Evolutionary conservation across 176 grass and related monocot genomes (phyloP), one percentile per base, ranked within the genome.

Genomic region (Aegilops umbellulata): DNA sequence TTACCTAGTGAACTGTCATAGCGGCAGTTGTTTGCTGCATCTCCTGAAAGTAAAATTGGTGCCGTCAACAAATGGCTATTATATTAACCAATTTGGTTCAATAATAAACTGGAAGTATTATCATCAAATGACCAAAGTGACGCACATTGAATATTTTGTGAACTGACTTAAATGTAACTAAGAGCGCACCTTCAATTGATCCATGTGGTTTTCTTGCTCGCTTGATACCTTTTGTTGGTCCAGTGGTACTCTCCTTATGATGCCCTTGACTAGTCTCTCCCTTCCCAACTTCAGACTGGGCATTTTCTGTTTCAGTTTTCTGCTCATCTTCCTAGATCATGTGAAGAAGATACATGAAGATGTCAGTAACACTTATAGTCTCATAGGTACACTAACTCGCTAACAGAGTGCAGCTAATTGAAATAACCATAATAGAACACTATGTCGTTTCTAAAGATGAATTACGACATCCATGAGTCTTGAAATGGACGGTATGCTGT

Each of bases 1-100:
- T 85, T 84, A 98, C 96, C 94, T 91, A 98, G 73, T 34, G 96
- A 98, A 85, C 51, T 98, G 71, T 98, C 96, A 44, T 95, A 95
- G 22, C 93, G 93, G 71, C 93, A 94, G 76, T 88, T 87, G 82
- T 84, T 90, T 65, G 80, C 19, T 1, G 80, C 64, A 69, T 83
- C 87, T 81, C 92, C 92, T 97, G 88, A 81, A 94, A 94, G 77
- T 30, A 92, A 82, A 65, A 78, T 69, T 69, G 62, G 82, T 76
- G 32, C 75, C 10, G 27, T 30, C 81, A 83, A 77, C 36, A 80
- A 26, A 83, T 79, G 60, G 16, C 7, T 17, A 82, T 36, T 60
- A 65, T 80, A 87, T 17, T 4, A 42, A 31, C 12, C 6, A 65
- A 44, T 72, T 49, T 29, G 27, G 10, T 64, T 69, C 13, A 80